These are phyloP conservation scores for Aspergillus ibericus DNA, from an alignment of 2,329 filamentous ascomycete genomes.

Conservation along the genomic window DNA sequence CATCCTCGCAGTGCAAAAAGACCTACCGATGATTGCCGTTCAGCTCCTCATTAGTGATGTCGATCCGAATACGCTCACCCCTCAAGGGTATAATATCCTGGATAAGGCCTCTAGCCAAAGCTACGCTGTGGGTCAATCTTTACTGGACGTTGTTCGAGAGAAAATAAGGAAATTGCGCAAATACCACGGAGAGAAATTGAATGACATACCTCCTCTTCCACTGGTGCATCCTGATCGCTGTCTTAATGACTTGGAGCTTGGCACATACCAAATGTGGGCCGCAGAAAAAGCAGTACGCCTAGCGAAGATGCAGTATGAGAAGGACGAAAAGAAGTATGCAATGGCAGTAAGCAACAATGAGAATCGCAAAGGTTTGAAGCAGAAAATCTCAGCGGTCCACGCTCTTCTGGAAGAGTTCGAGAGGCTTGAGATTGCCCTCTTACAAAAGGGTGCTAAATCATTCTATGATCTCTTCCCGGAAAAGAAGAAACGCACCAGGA, in stretches of 20 bases:
- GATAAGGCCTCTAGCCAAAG: background rate
- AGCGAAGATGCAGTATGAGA: slow-evolving; percentile 40
- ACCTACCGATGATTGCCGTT: slow-evolving; percentile 55
- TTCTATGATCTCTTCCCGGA: slow-evolving; percentile 66
- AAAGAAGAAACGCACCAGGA: background rate
- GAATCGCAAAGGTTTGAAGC: slow-evolving; percentile 33
- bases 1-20: slow-evolving; percentile 57
- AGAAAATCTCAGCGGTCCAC: slow-evolving; percentile 60
- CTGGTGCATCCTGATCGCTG: slow-evolving; percentile 44
- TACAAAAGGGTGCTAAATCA: slow-evolving; percentile 63
- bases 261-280: slow-evolving; percentile 62
- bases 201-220: slow-evolving; percentile 9
- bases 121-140: slow-evolving; percentile 29
- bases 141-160: slow-evolving; percentile 62
- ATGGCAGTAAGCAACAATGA: background rate
- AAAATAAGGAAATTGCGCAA: slow-evolving; percentile 53
- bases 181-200: slow-evolving; percentile 42
- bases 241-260: slow-evolving; percentile 52
- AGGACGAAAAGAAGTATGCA: slow-evolving; percentile 33
- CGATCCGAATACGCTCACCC: slow-evolving; percentile 63
- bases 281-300: slow-evolving; percentile 41
- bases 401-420: slow-evolving; percentile 55
- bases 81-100: slow-evolving; percentile 28
- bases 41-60: slow-evolving; percentile 64
- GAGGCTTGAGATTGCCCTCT: slow-evolving; percentile 55